Evolutionary conservation across 139 green algal genomes (phyloP).

Genomic region (Chlorella sp.): DNA sequence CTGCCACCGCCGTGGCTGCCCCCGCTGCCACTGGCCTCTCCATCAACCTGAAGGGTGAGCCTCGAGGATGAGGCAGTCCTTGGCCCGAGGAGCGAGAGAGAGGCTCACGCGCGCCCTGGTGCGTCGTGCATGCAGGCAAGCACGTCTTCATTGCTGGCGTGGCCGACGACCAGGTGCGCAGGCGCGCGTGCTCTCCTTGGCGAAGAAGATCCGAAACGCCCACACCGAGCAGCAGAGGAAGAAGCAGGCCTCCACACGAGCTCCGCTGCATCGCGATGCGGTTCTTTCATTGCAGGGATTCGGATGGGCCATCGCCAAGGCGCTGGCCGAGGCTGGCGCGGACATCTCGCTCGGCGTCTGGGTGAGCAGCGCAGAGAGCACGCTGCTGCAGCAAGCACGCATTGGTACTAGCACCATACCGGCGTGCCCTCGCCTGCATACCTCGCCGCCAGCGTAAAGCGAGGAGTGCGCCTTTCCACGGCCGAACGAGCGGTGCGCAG

Average conservation of each 20-base stretch:
- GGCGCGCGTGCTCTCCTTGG: not conserved
- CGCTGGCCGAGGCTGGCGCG: conserved; percentile 86
- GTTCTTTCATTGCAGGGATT: conserved; percentile 73
- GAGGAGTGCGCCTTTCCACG: no score
- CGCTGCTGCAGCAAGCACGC: no score
- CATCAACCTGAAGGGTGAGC: conserved; percentile 62
- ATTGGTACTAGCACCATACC: no score
- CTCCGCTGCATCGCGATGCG: not conserved
- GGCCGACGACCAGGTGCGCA: conserved; percentile 89
- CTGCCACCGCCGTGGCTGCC: conserved; percentile 17
- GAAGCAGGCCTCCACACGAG: not conserved
- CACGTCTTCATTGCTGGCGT: conserved; percentile 97
- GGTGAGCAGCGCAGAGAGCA: conserved; percentile 68
- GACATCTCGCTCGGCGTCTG: conserved; percentile 96
- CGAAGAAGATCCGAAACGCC: not conserved
- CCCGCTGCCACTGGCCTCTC: conserved; percentile 32
- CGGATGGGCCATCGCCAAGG: conserved; percentile 96
- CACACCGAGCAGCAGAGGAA: not conserved
- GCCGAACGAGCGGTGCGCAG: conserved; percentile 27
- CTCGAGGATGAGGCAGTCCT: no score
- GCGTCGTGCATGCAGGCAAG: conserved; percentile 73
- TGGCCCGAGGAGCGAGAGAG: not conserved
- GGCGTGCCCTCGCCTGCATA: no score
- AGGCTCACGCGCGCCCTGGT: not conserved
- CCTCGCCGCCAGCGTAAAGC: no score